Base-by-base conservation (phyloP, 2,329 filamentous ascomycete species). In the Phialophora expanda region DNA sequence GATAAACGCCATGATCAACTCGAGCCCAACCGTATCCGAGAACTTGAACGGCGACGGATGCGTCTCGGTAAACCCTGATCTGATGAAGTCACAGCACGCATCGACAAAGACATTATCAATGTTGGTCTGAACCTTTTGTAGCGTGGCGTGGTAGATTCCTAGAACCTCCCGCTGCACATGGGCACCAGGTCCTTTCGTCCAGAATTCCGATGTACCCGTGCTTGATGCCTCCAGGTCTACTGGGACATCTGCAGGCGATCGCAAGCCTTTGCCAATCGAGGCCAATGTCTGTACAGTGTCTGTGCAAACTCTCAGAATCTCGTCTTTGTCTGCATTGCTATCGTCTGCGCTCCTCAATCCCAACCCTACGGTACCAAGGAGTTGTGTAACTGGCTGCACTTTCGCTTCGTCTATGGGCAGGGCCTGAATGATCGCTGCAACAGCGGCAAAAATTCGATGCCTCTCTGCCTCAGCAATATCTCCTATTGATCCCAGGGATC, bases 31-130 rank as follows among this genome's bases (percentile, higher is more conserved):
- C n/a, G 73, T 69, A 2, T 79, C 76, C 22, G 78, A 74, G 62
- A 82, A 79, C 22, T 81, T 79, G 64, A 78, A 82, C 11, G 77
- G 78, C 0, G 79, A 79, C 0, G 75, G 77, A 24, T 71, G 67
- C 28, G 67, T 73, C 65, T 82, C 80, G 3, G 80, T 81, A 65
- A 78, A 82, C 3, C 80, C 80, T 11, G 80, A 79, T 67, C 78
- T 80, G 44, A 82, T 70, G 22, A 82, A 78, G 57, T 81, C 79
- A 68, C 80, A 82, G 7, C 78, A 76, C 6, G 79, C 77, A 71
- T 81, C 79, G 22, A 81, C 77, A 9, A 81, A 78, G n/a, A 74
- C 73, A 55, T 74, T 74, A 59, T 81, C 79, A 8, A 58, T 58
- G 9, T 64, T 32, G 28, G 50, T 24, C 56, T 79, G 73, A n/a